phyloP scores from a whole-genome alignment of 768 basidiomycete genomes.

The Mycena sanguinolenta region DNA sequence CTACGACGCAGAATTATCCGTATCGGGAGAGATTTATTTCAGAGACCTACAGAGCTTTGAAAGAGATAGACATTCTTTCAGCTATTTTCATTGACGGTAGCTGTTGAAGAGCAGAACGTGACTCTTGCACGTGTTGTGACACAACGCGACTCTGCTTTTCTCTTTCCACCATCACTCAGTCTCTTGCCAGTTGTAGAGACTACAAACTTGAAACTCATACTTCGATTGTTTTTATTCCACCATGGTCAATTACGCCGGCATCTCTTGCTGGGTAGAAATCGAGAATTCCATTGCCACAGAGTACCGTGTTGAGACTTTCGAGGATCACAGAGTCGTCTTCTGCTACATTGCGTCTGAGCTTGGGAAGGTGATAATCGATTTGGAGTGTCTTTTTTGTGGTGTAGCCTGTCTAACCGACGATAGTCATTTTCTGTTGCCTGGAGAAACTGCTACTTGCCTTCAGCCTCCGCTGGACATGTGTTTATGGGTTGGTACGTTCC shows the following conservation, averaged over 20 bases:
- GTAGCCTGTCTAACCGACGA: background rate
- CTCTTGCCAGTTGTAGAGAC: background rate
- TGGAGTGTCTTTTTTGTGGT: background rate
- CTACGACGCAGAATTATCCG: too few species aligned
- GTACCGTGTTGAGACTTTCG: background rate
- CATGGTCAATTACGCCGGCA: conserved; percentile 10
- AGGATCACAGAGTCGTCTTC: conserved; percentile 10
- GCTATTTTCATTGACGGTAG: too few species aligned
- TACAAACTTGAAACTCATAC: background rate
- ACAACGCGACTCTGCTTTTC: background rate
- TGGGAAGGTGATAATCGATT: conserved; percentile 12
- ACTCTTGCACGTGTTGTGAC: background rate
- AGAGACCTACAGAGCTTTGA: too few species aligned
- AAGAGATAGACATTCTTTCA: too few species aligned
- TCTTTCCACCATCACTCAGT: background rate
- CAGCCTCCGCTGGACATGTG: conserved; percentile 24
- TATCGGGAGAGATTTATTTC: too few species aligned
- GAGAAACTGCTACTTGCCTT: conserved; percentile 9
- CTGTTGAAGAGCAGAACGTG: background rate
- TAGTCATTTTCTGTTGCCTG: conserved; percentile 28
- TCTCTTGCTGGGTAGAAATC: conserved; percentile 25
- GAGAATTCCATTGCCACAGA: background rate
- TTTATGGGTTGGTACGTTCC: too few species aligned
- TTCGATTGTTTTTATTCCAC: background rate
- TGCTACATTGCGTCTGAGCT: conserved; percentile 32